phyloP scores from a whole-genome alignment of 2,329 filamentous ascomycete genomes.

The Aspergillus novofumigatus region DNA sequence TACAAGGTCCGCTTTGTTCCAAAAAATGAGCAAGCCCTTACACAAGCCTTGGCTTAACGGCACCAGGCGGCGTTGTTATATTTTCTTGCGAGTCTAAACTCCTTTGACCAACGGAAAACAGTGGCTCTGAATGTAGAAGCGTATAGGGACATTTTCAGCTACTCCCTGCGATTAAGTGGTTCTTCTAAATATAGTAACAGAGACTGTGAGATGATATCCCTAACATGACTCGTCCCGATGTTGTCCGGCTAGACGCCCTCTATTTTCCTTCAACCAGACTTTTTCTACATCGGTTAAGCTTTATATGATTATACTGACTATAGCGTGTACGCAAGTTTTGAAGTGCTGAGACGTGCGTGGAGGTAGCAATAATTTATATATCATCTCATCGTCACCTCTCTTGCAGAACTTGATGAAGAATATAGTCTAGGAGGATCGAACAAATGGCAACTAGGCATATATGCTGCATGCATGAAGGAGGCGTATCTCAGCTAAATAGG shows the following conservation, averaged over 20 bases:
- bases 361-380: neutral
- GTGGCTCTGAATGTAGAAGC: neutral
- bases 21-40: slow-evolving; percentile 45
- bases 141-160: neutral
- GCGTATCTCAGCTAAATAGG: neutral
- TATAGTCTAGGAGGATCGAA: neutral
- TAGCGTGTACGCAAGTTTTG: neutral
- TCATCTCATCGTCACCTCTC: neutral
- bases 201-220: neutral
- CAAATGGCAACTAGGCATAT: neutral
- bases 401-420: neutral
- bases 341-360: neutral
- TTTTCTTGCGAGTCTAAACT: neutral
- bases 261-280: no score
- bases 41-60: slow-evolving; percentile 35
- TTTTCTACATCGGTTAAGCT: neutral
- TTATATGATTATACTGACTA: neutral
- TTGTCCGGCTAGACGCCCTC: neutral
- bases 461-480: neutral
- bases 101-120: neutral
- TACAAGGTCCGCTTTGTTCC: slow-evolving; percentile 59
- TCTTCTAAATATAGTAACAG: neutral
- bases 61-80: neutral
- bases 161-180: neutral
- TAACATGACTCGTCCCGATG: neutral